Conservation (phyloP, 2,329 filamentous ascomycete genomes). For the Phialophora verrucosa region DNA sequence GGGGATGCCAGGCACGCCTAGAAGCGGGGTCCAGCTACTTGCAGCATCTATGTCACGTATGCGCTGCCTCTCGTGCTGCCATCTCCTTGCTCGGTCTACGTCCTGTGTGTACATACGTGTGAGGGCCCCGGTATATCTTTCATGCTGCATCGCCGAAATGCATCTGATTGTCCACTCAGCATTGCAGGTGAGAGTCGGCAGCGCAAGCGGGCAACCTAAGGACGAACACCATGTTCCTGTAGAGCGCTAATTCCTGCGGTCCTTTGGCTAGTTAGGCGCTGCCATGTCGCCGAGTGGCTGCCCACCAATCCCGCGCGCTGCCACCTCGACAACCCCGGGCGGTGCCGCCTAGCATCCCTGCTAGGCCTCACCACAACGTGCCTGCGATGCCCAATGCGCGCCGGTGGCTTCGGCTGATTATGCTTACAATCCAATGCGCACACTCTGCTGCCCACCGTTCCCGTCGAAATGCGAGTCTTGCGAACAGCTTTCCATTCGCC, state of each 20-base stretch:
- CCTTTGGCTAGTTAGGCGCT: not conserved
- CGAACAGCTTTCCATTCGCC: not conserved
- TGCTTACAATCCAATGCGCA: not conserved
- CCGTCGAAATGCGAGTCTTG: not conserved
- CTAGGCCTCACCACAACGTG: not conserved
- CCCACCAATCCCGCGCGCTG: not conserved
- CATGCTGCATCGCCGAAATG: not conserved
- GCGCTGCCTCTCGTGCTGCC: too few species aligned
- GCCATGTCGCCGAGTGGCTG: conserved; percentile 2
- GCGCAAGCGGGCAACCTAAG: not conserved
- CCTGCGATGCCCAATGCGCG: not conserved
- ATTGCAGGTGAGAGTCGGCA: not conserved
- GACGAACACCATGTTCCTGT: conserved; percentile 1
- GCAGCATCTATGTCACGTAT: not conserved
- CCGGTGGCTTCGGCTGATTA: not conserved
- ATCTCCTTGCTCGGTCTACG: not conserved
- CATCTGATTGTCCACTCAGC: not conserved
- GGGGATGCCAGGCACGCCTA: not conserved
- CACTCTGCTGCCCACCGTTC: not conserved
- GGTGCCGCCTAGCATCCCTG: not conserved
- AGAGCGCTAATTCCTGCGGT: not conserved
- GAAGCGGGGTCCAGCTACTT: not conserved
- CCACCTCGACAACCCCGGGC: not conserved
- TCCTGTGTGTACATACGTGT: too few species aligned
- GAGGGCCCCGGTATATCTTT: not conserved